phyloP scores from a whole-genome alignment of 78 protist species.

The Cavenderia fasciculata region DNA sequence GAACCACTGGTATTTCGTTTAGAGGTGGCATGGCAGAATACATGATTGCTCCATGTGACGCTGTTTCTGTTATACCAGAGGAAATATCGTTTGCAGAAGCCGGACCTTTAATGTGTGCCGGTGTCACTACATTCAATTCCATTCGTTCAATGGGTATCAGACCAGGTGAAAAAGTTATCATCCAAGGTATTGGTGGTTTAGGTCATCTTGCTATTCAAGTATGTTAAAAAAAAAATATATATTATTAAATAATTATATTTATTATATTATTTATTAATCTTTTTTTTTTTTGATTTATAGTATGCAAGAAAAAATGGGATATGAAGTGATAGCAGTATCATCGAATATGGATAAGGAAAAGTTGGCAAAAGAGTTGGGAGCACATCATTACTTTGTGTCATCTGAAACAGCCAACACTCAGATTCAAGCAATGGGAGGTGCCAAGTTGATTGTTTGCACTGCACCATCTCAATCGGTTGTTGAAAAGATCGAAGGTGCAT shows the following conservation, averaged over 20 bases:
- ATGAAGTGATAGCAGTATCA: slow-evolving; percentile 46
- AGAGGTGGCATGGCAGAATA: slow-evolving; percentile 78
- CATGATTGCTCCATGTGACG: slow-evolving; percentile 25
- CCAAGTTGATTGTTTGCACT: slow-evolving; percentile 13
- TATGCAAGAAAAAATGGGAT: slow-evolving; percentile 71
- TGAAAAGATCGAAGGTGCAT: background rate
- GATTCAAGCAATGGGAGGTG: background rate
- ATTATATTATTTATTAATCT: no score
- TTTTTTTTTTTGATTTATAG: no score
- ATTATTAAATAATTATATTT: no score
- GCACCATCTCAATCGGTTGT: slow-evolving; percentile 1
- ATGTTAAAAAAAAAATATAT: no score
- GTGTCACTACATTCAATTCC: slow-evolving; percentile 76
- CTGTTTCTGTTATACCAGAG: slow-evolving; percentile 43
- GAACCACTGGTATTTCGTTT: background rate
- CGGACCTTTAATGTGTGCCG: slow-evolving; percentile 84
- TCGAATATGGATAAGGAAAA: background rate
- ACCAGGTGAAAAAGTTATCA: slow-evolving; percentile 38
- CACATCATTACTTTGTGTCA: slow-evolving; percentile 42
- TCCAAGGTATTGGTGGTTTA: slow-evolving; percentile 84
- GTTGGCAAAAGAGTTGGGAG: slow-evolving; percentile 42
- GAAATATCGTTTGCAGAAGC: slow-evolving; percentile 8
- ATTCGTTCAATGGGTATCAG: slow-evolving; percentile 16
- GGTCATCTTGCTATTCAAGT: slow-evolving; percentile 86
- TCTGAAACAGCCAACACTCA: slow-evolving; percentile 18